Percentiles rank a stretch among this genome's conserved stretches.
phyloP scores from a whole-genome alignment of 805 yeast genomes.

The Zygosaccharomyces bisporus region DNA sequence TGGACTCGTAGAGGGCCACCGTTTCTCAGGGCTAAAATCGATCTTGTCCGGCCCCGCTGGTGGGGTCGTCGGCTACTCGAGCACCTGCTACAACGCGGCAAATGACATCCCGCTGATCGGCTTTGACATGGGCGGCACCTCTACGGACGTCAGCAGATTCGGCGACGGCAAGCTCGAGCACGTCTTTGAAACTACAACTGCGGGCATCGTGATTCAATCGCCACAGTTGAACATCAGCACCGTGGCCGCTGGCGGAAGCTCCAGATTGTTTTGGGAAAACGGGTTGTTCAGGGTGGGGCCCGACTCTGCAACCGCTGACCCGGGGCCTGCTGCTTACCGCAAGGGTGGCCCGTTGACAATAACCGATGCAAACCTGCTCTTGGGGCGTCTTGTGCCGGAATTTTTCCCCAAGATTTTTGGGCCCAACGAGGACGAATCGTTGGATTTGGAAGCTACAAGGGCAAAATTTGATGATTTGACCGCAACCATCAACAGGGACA shows the following conservation, averaged over 20 bases:
- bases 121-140: slow-evolving; percentile 90
- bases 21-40: slow-evolving; percentile 84
- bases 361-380: slow-evolving; percentile 75
- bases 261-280: slow-evolving; percentile 60
- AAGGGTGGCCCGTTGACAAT: slow-evolving; percentile 82
- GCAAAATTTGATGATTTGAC: slow-evolving; percentile 54
- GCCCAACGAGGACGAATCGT: slow-evolving; percentile 66
- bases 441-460: slow-evolving; percentile 53
- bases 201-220: slow-evolving; percentile 78
- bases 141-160: slow-evolving; percentile 78
- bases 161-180: slow-evolving; percentile 68
- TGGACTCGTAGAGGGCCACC: slow-evolving; percentile 79
- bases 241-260: slow-evolving; percentile 85
- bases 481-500: slow-evolving; percentile 47
- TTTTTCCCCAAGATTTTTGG: slow-evolving; percentile 82
- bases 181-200: slow-evolving; percentile 78
- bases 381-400: slow-evolving; percentile 70
- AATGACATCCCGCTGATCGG: slow-evolving; percentile 65
- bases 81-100: slow-evolving; percentile 64
- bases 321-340: slow-evolving; percentile 85
- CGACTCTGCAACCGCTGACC: slow-evolving; percentile 81
- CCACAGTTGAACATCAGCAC: slow-evolving; percentile 81
- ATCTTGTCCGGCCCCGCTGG: slow-evolving; percentile 97
- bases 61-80: slow-evolving; percentile 90
- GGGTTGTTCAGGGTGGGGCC: slow-evolving; percentile 83